Percentiles rank a stretch among this genome's conserved stretches.
phyloP scores from a whole-genome alignment of 148 eudicot species.

The Nyssa sinensis region DNA sequence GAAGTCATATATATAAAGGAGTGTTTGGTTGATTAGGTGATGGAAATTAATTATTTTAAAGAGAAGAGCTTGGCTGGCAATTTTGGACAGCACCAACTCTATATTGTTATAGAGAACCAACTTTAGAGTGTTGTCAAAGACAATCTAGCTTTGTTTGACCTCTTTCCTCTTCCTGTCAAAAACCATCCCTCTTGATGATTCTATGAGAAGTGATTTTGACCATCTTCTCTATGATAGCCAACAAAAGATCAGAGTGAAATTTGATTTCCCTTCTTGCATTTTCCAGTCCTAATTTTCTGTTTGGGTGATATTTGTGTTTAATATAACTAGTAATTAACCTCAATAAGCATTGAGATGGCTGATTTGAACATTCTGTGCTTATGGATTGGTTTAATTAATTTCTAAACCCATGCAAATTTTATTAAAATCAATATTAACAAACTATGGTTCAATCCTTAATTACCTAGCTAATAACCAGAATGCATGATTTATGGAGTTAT shows the following conservation, averaged over 20 bases:
- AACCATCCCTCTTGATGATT: background rate
- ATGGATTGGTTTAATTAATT: no score
- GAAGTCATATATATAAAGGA: slow-evolving; percentile 16
- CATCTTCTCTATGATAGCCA: background rate
- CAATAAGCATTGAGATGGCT: background rate
- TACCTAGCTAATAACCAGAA: no score
- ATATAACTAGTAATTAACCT: no score
- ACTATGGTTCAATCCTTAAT: no score
- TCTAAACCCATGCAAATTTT: background rate
- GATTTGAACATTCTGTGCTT: background rate
- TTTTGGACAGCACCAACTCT: slow-evolving; percentile 21
- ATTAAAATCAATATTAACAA: no score
- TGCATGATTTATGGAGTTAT: no score
- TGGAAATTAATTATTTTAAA: background rate
- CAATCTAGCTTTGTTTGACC: slow-evolving; percentile 12
- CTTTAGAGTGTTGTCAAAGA: slow-evolving; percentile 49
- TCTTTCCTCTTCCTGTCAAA: background rate
- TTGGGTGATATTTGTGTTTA: no score
- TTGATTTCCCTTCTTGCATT: background rate
- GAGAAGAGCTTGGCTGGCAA: slow-evolving; percentile 9
- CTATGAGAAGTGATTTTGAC: background rate
- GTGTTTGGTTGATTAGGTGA: slow-evolving; percentile 37
- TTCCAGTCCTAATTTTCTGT: no score
- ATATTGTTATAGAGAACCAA: slow-evolving; percentile 35
- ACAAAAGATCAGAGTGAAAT: no score